Base-by-base conservation (phyloP, 148 eudicot genomes). In the Vaccinium vitisidaea region DNA sequence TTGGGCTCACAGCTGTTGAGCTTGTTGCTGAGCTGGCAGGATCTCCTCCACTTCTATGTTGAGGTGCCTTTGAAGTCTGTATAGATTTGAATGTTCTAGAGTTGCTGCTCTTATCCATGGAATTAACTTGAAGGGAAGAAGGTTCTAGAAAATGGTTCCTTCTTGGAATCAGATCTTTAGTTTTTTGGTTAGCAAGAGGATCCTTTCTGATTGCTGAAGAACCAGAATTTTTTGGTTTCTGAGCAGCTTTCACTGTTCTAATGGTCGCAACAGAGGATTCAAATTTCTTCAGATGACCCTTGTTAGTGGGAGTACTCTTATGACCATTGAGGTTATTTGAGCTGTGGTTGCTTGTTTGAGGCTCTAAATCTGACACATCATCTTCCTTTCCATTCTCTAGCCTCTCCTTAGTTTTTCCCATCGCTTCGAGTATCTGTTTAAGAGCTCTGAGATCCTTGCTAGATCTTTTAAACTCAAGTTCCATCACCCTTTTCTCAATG, bases 361-460 rank as follows among this genome's bases (percentile, higher is more conserved):
- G 67, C 84, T 84, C 84, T 43, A 71, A 81, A 32, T 88, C 83
- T 36, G 83, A 52, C 52, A 74, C 79, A 61, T 75, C 75, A 52
- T 82, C 86, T 61, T 88, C 92, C 14, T 79, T 86, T 63, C 71
- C 88, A 0, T 80, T 78, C 67, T 88, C 87, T 59, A 81, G 67
- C 77, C 84, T 88, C 82, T 73, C 86, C 81, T 87, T 93, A 19
- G 90, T 89, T 82, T 86, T 92, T 80, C 92, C 91, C 91, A 92
- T 93, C 75, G 94, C 91, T 81, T 92, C 95, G 46, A 93, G 93
- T 85, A 93, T 93, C 86, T 93, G 98, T 86, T 94, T 94, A 43
- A 93, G 94, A 87, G 94, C 98, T 91, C 97, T 92, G 86, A 94
- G 95, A 92, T 94, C 98, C 87, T 92, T 94, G 71, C 94, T 94